phyloP scores from a whole-genome alignment of 2,329 filamentous ascomycete genomes.

The Ophiocordyceps camponoti-floridani region DNA sequence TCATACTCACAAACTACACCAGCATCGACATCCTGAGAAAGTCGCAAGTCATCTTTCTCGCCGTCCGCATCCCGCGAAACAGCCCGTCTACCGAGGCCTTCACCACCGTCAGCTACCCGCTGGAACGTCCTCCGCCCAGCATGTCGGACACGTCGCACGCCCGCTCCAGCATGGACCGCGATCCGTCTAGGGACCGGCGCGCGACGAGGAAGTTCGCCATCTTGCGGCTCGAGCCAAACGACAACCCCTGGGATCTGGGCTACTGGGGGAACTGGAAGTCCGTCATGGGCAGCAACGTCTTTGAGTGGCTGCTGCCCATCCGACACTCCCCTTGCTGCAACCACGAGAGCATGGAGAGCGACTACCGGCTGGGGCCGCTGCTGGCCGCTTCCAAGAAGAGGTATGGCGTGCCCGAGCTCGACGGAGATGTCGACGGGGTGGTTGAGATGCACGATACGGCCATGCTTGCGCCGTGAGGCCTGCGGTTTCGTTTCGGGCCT shows the following conservation, averaged over 20 bases:
- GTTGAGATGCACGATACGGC: not conserved
- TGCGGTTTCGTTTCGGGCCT: no score
- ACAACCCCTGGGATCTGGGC: slow-evolving; percentile 77
- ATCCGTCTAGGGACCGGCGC: slow-evolving; percentile 18
- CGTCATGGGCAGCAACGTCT: slow-evolving; percentile 54
- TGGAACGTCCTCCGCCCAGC: slow-evolving; percentile 11
- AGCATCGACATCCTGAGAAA: slow-evolving; percentile 64
- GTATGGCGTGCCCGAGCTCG: slow-evolving; percentile 7
- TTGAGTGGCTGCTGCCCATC: slow-evolving; percentile 72
- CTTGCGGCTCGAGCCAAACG: slow-evolving; percentile 49
- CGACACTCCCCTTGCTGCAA: slow-evolving; percentile 55
- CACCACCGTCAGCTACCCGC: slow-evolving; percentile 39
- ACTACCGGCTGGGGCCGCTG: slow-evolving; percentile 48
- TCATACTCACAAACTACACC: slow-evolving; percentile 57
- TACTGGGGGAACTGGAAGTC: slow-evolving; percentile 52
- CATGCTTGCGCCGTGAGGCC: not conserved
- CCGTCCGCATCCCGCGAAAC: slow-evolving; percentile 46
- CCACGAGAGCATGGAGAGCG: slow-evolving; percentile 46
- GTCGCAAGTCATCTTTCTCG: slow-evolving; percentile 50
- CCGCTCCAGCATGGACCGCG: slow-evolving; percentile 6
- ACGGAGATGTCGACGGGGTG: not conserved
- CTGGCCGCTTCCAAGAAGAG: slow-evolving; percentile 36
- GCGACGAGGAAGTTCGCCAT: slow-evolving; percentile 61
- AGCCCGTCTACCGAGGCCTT: slow-evolving; percentile 24
- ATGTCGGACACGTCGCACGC: slow-evolving; percentile 6